Base-by-base conservation (phyloP, 768 basidiomycete species). In the Phlegmacium glaucopus region DNA sequence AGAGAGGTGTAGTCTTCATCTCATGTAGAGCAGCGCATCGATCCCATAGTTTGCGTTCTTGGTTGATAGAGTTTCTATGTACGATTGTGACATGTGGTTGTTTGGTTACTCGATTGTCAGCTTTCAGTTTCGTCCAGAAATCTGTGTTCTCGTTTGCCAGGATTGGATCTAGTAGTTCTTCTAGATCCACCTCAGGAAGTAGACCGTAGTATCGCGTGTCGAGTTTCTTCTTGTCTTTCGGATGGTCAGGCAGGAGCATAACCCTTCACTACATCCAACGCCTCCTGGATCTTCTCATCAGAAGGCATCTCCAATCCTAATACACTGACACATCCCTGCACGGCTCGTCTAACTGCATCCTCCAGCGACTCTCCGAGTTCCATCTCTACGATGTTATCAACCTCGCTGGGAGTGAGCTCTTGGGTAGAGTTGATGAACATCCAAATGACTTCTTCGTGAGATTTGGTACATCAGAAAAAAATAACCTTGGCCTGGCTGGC, bases 51-150 rank as follows among this genome's bases (percentile, higher is more conserved):
- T 53, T 59, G 36, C 57, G 49, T 58, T 60, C 59, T 22, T 34
- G 53, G 16, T 58, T 59, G 44, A 69, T 47, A n/a, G 65, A 48
- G 16, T 82, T 83, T 52, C 64, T 62, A 65, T 99, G 96, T 26
- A 86, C 85, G 49, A 98, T 70, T 1, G 95, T 98, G 47, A 96
- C 74, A 66, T 98, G 96, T 1, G 94, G 92, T 4, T 76, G 67
- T 34, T 63, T 54, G 12, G 77, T 61, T 11, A 95, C 64, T 18
- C 88, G 72, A 4, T 69, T 59, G 0, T 64, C 64, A 8, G 42
- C 35, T 46, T 74, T 69, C 26, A 94, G 59, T 7, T 55, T 42
- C 1, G 62, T 55, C 76, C 81, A 88, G 49, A 90, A 74, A 5
- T 48, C 38, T 45, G 57, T 66, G 10, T 68, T 68, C 1, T 53